phyloP scores from a whole-genome alignment of 179 eudicot species.

The Beta lomatogona region DNA sequence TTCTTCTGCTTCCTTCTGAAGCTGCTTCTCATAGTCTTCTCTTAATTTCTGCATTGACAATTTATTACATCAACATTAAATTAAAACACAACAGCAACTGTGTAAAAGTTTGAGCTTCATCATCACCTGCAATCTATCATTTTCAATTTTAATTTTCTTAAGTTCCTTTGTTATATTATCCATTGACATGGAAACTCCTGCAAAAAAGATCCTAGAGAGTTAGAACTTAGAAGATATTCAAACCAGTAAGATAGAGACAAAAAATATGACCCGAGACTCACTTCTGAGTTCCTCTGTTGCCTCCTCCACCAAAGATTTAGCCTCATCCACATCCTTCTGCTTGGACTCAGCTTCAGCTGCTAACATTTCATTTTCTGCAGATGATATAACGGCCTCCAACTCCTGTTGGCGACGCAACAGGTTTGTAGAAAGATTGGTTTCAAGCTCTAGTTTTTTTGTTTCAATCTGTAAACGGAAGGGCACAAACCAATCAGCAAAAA shows the following conservation, averaged over 20 bases:
- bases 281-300: conserved; percentile 72
- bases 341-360: conserved; percentile 66
- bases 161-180: conserved; percentile 57
- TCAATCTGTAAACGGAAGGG: conserved; percentile 55
- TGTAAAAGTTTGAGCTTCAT: conserved; percentile 4
- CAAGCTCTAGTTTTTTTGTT: conserved; percentile 89
- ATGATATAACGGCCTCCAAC: conserved; percentile 65
- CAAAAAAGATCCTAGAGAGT: conserved; percentile 11
- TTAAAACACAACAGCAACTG: conserved; percentile 13
- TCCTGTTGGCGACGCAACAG: conserved; percentile 83
- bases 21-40: conserved; percentile 64
- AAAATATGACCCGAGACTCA: conserved; percentile 29
- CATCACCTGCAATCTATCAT: conserved; percentile 69
- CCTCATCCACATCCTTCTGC: conserved; percentile 74
- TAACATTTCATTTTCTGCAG: conserved; percentile 59
- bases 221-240: background rate
- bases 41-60: conserved; percentile 30
- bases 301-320: conserved; percentile 54
- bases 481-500: conserved; percentile 12
- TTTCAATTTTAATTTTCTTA: conserved; percentile 64
- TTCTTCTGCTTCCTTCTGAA: conserved; percentile 88
- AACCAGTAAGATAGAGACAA: background rate
- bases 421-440: conserved; percentile 89
- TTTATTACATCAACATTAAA: conserved; percentile 20
- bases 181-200: conserved; percentile 66